phyloP scores from a whole-genome alignment of 2,329 filamentous ascomycete species.

The Aspergillus viridinutans region DNA sequence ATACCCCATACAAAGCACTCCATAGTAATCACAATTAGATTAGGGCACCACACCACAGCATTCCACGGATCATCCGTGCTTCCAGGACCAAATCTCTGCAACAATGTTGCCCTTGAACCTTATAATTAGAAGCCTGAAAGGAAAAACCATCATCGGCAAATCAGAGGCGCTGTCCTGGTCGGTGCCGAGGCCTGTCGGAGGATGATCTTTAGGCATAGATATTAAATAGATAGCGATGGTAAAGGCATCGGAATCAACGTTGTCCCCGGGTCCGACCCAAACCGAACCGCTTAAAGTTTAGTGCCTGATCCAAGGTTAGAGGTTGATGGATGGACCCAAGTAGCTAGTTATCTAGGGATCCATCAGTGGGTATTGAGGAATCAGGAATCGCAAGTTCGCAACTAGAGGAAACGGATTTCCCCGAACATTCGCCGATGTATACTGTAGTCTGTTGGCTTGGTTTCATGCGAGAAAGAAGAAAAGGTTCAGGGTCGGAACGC shows the following conservation, averaged over 20 bases:
- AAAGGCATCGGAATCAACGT: not conserved
- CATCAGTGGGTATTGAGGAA: too few relatives aligned
- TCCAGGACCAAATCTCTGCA: not conserved
- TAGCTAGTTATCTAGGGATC: too few relatives aligned
- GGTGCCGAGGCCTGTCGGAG: too few relatives aligned
- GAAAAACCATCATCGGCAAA: too few relatives aligned
- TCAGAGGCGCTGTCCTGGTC: too few relatives aligned
- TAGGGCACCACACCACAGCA: not conserved
- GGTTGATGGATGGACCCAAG: conserved; percentile 2
- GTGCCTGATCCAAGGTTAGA: conserved; percentile 3
- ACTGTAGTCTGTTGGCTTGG: not conserved
- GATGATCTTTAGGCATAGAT: too few relatives aligned
- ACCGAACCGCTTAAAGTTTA: not conserved
- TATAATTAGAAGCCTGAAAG: too few relatives aligned
- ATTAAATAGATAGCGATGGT: too few relatives aligned
- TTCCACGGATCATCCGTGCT: not conserved
- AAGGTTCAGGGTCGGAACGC: too few relatives aligned
- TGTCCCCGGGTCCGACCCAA: not conserved
- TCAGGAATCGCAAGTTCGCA: not conserved
- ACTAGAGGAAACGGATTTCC: not conserved
- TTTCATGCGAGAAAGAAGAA: not conserved
- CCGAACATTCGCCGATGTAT: conserved; percentile 2
- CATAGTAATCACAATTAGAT: not conserved
- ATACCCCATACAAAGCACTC: not conserved
- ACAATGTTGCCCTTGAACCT: too few relatives aligned